Percentiles rank a stretch among this genome's conserved stretches.
Evolutionary conservation across 176 grass and related monocot species (phyloP).

Genomic region (Microstegium vimineum): DNA sequence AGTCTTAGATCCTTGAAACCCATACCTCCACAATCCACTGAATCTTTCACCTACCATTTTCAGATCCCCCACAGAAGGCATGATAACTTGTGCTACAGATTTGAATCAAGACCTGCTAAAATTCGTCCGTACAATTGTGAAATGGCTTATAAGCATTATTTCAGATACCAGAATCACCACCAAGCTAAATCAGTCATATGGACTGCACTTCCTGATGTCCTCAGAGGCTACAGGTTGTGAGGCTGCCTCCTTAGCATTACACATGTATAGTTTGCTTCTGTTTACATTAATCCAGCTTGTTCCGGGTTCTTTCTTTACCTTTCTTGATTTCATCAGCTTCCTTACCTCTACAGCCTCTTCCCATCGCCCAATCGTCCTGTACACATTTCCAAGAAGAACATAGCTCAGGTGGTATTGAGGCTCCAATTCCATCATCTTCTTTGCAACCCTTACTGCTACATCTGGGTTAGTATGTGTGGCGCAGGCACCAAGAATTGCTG

Average conservation of each 20-base stretch:
- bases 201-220: not conserved
- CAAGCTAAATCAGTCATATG: not conserved
- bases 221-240: not conserved
- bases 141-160: not conserved
- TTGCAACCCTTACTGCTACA: conserved; percentile 64
- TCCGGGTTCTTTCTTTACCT: conserved; percentile 54
- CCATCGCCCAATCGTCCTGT: conserved; percentile 72
- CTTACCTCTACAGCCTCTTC: conserved; percentile 72
- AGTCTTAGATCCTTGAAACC: not conserved
- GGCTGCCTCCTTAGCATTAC: not conserved
- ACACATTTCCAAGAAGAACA: conserved; percentile 79
- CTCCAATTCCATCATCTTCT: conserved; percentile 75
- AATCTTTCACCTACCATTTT: not conserved
- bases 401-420: conserved; percentile 84
- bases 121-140: not conserved
- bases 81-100: not conserved
- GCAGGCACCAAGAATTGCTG: conserved; percentile 60
- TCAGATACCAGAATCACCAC: not conserved
- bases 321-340: conserved; percentile 60
- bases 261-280: not conserved
- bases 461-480: conserved; percentile 56
- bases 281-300: conserved; percentile 69
- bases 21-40: not conserved
- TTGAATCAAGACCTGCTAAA: conserved; percentile 1
- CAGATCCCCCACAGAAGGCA: not conserved